Evolutionary conservation across 1,284 basidiomycete species (phyloP).

Genomic region (Rhodotorula sp.): DNA sequence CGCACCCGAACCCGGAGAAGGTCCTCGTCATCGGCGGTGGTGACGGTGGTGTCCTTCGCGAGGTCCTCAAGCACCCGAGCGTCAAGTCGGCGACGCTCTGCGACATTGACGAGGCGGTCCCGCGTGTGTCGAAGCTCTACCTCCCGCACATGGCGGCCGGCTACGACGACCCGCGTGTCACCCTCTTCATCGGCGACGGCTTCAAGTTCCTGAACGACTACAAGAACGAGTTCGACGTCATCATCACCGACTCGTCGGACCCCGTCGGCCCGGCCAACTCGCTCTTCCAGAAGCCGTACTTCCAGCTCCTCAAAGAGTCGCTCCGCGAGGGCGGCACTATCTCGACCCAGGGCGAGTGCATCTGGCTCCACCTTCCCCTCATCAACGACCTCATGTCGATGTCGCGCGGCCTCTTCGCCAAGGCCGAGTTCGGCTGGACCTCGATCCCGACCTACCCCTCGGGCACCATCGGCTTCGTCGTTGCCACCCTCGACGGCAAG

Average conservation of each 20-base stretch:
- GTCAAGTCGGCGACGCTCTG: slow-evolving; percentile 93
- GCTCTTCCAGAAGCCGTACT: slow-evolving; percentile 97
- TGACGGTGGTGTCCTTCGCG: slow-evolving; percentile 80
- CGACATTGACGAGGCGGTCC: slow-evolving; percentile 98
- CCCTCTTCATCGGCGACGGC: slow-evolving; percentile 89
- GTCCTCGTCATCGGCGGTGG: slow-evolving; percentile 97
- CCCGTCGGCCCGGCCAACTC: slow-evolving; percentile 93
- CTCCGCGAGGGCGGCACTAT: slow-evolving; percentile 89
- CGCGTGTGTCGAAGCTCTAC: slow-evolving; percentile 89
- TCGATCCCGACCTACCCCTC: slow-evolving; percentile 98
- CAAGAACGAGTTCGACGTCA: slow-evolving; percentile 89
- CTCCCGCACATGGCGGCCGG: slow-evolving; percentile 93
- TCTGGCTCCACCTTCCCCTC: slow-evolving; percentile 91
- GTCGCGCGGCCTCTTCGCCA: slow-evolving; percentile 76
- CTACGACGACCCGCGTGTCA: slow-evolving; percentile 79
- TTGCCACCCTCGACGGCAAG: slow-evolving; percentile 77
- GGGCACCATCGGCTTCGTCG: slow-evolving; percentile 94
- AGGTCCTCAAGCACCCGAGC: slow-evolving; percentile 90
- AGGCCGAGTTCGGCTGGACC: slow-evolving; percentile 89
- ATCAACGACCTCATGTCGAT: slow-evolving; percentile 77
- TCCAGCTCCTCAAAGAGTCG: slow-evolving; percentile 87
- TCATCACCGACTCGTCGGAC: slow-evolving; percentile 98
- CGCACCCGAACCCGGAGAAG: slow-evolving; percentile 93
- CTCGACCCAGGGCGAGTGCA: slow-evolving; percentile 92
- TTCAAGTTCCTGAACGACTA: slow-evolving; percentile 95